Percentiles rank a stretch among this genome's conserved stretches.
These are phyloP conservation scores for Pavlovales sp. DNA, from an alignment of 208 protist species.

Conservation along the genomic window DNA sequence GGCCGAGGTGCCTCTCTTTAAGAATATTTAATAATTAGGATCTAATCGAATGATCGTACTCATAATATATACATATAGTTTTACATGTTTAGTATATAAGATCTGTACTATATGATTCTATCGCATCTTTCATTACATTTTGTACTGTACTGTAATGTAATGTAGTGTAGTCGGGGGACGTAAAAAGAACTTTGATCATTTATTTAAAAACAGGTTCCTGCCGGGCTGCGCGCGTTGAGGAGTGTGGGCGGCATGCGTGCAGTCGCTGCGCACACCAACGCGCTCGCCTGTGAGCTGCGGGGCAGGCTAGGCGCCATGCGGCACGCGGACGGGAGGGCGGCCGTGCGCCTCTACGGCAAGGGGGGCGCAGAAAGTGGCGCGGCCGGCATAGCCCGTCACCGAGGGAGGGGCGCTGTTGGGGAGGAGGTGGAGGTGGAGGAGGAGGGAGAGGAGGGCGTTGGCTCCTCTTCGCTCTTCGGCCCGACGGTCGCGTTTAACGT, in stretches of 20 bases:
- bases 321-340: neutral
- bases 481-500: conserved; percentile 33
- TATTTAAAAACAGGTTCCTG: too few species aligned
- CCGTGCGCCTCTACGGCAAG: neutral
- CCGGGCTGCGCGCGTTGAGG: neutral
- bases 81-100: too few species aligned
- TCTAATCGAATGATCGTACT: too few species aligned
- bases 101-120: too few species aligned
- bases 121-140: too few species aligned
- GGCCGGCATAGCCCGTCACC: neutral
- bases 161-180: too few species aligned
- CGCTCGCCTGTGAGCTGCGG: conserved; percentile 2
- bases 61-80: too few species aligned
- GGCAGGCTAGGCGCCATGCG: neutral
- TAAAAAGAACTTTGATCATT: too few species aligned
- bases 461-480: neutral
- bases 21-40: too few species aligned
- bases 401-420: neutral
- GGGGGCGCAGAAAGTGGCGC: neutral
- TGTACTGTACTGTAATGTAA: too few species aligned
- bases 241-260: neutral
- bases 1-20: neutral
- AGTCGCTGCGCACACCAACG: neutral
- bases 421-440: neutral
- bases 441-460: neutral